Evolutionary conservation across 306 rosid genomes (phyloP), one percentile per base, ranked within the genome.

Genomic region (Fragaria ananassa): DNA sequence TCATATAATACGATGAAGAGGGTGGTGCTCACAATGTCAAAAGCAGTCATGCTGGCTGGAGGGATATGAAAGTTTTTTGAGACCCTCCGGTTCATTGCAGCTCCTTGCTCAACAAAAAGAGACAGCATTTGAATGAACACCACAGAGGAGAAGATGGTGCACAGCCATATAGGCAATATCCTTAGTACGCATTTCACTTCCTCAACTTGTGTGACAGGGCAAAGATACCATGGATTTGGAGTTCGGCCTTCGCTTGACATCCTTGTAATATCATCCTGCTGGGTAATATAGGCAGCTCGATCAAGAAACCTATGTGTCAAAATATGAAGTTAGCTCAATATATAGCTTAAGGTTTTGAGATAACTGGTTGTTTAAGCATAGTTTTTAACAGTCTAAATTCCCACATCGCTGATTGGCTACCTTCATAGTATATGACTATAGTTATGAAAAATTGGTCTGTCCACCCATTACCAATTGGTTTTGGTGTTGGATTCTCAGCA

Each of bases 81-180:
- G 34, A 88, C 68, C 3, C 49, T 50, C 61, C 79, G 81, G 71
- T 86, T 66, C 95, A 88, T 90, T 42, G 90, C 83, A 0, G 89
- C 86, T 9, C 92, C 92, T 70, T 90, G 92, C 64, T 86, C 84
- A 7, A 90, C 87, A 27, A 87, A 87, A 25, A 87, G 86, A 31
- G 92, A 88, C 2, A 83, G 76, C 88, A 88, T 84, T 78, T 90
- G 92, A 47, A 86, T 84, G 88, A 86, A 88, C 56, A 88, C 84
- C 12, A 86, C 88, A 0, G 88, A 90, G 72, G 84, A 82, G 83
- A 84, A 82, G 74, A 90, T 79, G 71, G 95, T 90, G 81, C 92
- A 88, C 0, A 88, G 44, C 89, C 92, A 88, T 27, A 87, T 39
- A 1, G 90, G 90, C 8, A 88, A 65, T 37, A 90, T 60, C 56